A percentile compares a stretch with the other conserved stretches of the same genome.
Conservation (phyloP, 1,284 basidiomycete genomes). For the Papiliotrema nemorosa region DNA sequence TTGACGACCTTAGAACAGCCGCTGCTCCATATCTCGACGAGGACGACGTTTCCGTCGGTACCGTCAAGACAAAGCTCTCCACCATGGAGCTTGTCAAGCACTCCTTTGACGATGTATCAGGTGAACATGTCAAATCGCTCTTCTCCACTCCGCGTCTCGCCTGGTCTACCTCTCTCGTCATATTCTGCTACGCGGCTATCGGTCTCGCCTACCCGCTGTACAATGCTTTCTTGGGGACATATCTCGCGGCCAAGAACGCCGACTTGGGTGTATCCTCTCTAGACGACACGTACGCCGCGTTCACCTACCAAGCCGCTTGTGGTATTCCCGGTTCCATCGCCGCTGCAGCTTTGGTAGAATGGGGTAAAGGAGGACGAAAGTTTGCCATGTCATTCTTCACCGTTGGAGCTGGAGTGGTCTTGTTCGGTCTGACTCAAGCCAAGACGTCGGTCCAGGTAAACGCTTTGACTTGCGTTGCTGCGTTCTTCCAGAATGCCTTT, state of each 20-base stretch:
- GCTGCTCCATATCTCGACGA: constrained; percentile 31
- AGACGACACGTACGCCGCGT: constrained; percentile 54
- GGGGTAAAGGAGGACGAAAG: constrained; percentile 55
- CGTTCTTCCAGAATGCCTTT: constrained; percentile 53
- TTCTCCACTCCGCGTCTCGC: constrained; percentile 56
- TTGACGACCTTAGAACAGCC: constrained; percentile 51
- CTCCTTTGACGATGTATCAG: constrained; percentile 51
- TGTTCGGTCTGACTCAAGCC: constrained; percentile 62
- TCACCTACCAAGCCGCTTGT: constrained; percentile 51
- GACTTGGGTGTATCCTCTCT: constrained; percentile 32
- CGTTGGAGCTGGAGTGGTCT: constrained; percentile 56
- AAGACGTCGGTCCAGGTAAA: constrained; percentile 53
- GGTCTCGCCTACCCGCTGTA: constrained; percentile 56
- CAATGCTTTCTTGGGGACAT: constrained; percentile 56
- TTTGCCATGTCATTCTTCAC: constrained; percentile 56
- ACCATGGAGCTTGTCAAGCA: constrained; percentile 45
- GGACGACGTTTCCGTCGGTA: neutral
- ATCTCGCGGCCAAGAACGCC: constrained; percentile 50
- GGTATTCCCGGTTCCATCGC: constrained; percentile 61
- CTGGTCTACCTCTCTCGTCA: constrained; percentile 56
- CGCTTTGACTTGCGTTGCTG: constrained; percentile 57
- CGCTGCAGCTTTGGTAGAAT: constrained; percentile 58
- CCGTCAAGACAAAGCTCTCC: constrained; percentile 25
- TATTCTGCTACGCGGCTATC: constrained; percentile 58
- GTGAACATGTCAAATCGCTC: constrained; percentile 56